phyloP scores from a whole-genome alignment of 352 stramenopile species.

The Peronospora belbahrii region DNA sequence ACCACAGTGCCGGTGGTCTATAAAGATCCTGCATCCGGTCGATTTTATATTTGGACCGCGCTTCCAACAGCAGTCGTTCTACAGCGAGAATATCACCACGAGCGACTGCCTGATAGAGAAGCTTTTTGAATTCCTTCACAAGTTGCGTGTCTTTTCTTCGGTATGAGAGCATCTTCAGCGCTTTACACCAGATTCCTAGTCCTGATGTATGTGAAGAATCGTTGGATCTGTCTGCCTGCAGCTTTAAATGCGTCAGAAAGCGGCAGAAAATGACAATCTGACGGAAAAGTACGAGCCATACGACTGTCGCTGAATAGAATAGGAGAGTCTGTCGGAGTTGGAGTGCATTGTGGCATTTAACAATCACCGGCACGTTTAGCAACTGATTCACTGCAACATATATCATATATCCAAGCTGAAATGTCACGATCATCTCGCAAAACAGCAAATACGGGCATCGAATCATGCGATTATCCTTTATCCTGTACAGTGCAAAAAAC shows the following conservation, averaged over 20 bases:
- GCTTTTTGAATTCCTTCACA: conserved; percentile 50
- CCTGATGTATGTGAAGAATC: conserved; percentile 59
- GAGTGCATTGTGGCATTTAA: conserved; percentile 35
- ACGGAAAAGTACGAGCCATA: conserved; percentile 49
- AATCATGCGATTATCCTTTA: conserved; percentile 50
- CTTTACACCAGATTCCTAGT: conserved; percentile 37
- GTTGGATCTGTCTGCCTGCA: conserved; percentile 58
- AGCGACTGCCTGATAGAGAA: conserved; percentile 50
- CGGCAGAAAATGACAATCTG: conserved; percentile 66
- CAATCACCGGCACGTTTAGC: conserved; percentile 35
- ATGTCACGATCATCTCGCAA: conserved; percentile 53
- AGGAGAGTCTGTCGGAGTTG: conserved; percentile 32
- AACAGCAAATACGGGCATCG: conserved; percentile 57
- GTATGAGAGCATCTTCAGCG: conserved; percentile 27
- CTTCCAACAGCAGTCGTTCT: conserved; percentile 33
- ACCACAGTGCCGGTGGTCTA: conserved; percentile 43
- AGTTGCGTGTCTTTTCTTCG: conserved; percentile 22
- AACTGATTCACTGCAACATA: conserved; percentile 43
- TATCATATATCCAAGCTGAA: conserved; percentile 50
- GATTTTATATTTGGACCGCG: conserved; percentile 27
- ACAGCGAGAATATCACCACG: conserved; percentile 38
- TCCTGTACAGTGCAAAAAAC: conserved; percentile 43
- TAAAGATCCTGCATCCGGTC: conserved; percentile 37
- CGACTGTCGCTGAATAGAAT: conserved; percentile 50
- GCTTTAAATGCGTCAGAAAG: conserved; percentile 68